These are phyloP conservation scores for Colletotrichum truncatum DNA, from an alignment of 2,329 filamentous ascomycete genomes.

Conservation along the genomic window DNA sequence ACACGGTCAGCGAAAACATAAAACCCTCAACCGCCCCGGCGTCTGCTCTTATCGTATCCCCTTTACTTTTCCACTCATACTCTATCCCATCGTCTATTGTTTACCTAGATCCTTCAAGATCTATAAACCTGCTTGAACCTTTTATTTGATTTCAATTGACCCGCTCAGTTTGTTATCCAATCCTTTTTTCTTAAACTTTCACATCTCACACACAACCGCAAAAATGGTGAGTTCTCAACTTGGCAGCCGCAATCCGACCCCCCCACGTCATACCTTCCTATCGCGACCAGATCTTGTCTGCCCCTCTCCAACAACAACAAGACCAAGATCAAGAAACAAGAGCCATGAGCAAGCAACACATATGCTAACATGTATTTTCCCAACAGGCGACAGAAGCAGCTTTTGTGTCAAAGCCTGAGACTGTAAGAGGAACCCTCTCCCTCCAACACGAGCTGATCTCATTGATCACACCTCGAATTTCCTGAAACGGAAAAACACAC, in stretches of 20 bases:
- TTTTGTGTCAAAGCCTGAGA: constrained; percentile 43
- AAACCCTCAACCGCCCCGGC: constrained; percentile 34
- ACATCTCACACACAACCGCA: constrained; percentile 27
- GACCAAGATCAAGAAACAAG: too few relatives aligned
- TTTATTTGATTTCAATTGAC: constrained; percentile 9
- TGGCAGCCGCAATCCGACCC: not conserved
- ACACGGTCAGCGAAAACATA: constrained; percentile 28
- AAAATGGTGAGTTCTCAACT: constrained; percentile 34
- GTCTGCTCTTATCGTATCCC: constrained; percentile 8
- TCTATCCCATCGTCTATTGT: not conserved
- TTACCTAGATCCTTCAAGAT: not conserved
- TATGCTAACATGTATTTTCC: constrained; percentile 27
- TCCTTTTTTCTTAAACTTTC: constrained; percentile 3
- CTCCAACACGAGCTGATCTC: not conserved
- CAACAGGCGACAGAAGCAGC: constrained; percentile 38
- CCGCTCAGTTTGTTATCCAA: not conserved
- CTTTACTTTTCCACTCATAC: not conserved
- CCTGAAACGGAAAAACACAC: constrained; percentile 8
- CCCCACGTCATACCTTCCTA: not conserved
- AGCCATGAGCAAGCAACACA: too few relatives aligned
- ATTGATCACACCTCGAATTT: not conserved
- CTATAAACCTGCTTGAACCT: not conserved
- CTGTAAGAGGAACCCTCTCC: constrained; percentile 43
- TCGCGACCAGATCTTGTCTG: not conserved
- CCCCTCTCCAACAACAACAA: not conserved